A percentile compares a stretch with the other conserved stretches of the same genome.
Conservation (phyloP, 169 alveolate genomes). For the Eimeria necatrix region DNA sequence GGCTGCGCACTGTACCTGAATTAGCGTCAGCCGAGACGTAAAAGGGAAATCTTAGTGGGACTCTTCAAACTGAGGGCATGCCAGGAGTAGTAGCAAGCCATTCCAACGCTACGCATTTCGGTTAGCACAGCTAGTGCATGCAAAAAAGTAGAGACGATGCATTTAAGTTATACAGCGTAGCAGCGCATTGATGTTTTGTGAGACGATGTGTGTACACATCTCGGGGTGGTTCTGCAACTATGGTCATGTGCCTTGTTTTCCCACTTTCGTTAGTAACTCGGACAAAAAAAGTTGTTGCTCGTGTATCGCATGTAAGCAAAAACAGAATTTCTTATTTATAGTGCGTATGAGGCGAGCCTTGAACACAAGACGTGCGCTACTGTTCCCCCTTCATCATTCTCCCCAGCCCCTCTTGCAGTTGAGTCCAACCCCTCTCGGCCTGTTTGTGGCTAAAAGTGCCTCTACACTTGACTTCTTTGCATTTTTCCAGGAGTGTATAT, state of each 20-base stretch:
- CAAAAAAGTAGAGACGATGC: too few relatives aligned
- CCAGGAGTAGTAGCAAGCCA: too few relatives aligned
- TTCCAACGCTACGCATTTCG: too few relatives aligned
- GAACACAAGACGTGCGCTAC: conserved; percentile 15
- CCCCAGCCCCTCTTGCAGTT: conserved; percentile 59
- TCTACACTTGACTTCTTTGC: conserved; percentile 18
- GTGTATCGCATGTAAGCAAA: too few relatives aligned
- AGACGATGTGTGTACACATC: background rate
- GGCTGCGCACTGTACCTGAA: too few relatives aligned
- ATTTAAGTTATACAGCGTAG: too few relatives aligned
- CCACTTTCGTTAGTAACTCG: background rate
- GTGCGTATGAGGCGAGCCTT: background rate
- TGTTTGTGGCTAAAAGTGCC: background rate
- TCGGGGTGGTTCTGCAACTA: conserved; percentile 10
- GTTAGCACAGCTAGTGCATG: too few relatives aligned
- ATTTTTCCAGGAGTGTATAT: conserved; percentile 46
- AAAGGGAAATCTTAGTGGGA: too few relatives aligned
- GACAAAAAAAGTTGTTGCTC: too few relatives aligned
- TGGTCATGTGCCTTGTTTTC: background rate
- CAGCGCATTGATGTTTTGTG: background rate
- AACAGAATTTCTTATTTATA: background rate
- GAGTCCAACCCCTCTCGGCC: conserved; percentile 28
- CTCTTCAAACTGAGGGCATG: too few relatives aligned
- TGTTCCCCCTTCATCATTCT: conserved; percentile 18
- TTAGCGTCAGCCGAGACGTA: too few relatives aligned